Evolutionary conservation across 805 yeast genomes (phyloP), one percentile per base, ranked within the genome.

Genomic region (Jamesozyma spencerorum): DNA sequence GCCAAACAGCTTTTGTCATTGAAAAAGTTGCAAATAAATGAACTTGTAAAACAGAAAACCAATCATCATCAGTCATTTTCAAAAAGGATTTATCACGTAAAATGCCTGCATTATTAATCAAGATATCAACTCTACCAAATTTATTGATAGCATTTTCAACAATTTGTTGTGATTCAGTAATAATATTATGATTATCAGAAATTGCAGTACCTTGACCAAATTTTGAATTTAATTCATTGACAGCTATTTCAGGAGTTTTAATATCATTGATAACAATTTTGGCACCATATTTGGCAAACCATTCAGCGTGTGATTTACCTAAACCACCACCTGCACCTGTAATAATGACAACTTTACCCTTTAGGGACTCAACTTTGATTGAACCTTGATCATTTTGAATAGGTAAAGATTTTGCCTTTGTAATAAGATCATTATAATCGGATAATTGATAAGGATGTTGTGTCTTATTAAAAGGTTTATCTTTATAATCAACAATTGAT

Each of bases 251-350:
- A 2, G 97, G 87, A 58, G 85, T 81, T 51, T 67, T 73, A 47
- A 90, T 79, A 62, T 90, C 97, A 60, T 92, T 90, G 29, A 90
- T 92, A 33, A 92, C 94, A 46, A 90, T 92, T 66, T 81, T 86
- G 20, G 97, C 97, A 46, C 97, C 98, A 53, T 85, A 85, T 61
- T 75, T 81, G 42, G 94, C 97, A 58, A 83, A 81, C 59, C 76
- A 72, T 38, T 77, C 64, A 3, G 97, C 95, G 65, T 90, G 94
- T 43, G 87, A 83, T 59, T 81, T 79, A 47, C 98, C 98, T 52
- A 90, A 72, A 36, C 98, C 98, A 37, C 84, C 80, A 47, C 96
- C 97, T 32, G 96, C 88, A 47, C 98, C 98, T 14, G 97, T 90
- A 41, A 90, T 77, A 43, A 90, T 74, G 28, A 86, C 96, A 42